Evolutionary conservation across 257 asterid species (phyloP), one percentile per base, ranked within the genome.

Genomic region (Petrea volubilis): DNA sequence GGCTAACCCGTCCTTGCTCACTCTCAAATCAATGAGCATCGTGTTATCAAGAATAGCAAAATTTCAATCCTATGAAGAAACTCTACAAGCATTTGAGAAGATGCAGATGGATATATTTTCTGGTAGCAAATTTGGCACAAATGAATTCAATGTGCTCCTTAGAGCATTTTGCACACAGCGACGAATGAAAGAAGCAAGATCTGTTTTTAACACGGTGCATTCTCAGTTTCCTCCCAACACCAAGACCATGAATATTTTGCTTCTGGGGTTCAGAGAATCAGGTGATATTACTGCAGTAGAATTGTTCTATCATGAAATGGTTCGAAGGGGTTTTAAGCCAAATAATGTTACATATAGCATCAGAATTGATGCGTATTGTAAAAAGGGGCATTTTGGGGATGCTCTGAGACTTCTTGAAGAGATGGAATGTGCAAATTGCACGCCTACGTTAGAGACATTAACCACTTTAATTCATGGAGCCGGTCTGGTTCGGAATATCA

Each of bases 381-480:
- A 91, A 81, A 85, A 81, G 72, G 88, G 95, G 60, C 78, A 81
- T 64, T 64, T 91, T 61, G 88, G 86, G 50, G 91, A 89, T 74
- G 96, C 96, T 67, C 67, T 91, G 67, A 93, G 92, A 75, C 90
- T 93, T 64, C 73, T 86, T 63, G 87, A 83, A 72, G 96, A 87
- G 77, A 93, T 93, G 98, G 90, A 87, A 65, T 55, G 55, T 29
- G 74, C 73, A 13, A 74, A 76, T 41, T 81, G 78, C 74, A 41
- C 57, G 29, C 90, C 98, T 49, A 83, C 97, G n/a, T n/a, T n/a
- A n/a, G n/a, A n/a, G 7, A 91, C 96, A 11, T 83, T 91, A 47
- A 89, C 97, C 59, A 91, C 97, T 7, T 77, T 93, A 72, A 89
- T 91, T 70, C 96, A 93, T 69, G 96, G 98, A 69, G 98, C 97